A percentile compares a stretch with the other conserved stretches of the same genome.
phyloP scores from a whole-genome alignment of 2,329 filamentous ascomycete genomes.

The Fusarium sp. region DNA sequence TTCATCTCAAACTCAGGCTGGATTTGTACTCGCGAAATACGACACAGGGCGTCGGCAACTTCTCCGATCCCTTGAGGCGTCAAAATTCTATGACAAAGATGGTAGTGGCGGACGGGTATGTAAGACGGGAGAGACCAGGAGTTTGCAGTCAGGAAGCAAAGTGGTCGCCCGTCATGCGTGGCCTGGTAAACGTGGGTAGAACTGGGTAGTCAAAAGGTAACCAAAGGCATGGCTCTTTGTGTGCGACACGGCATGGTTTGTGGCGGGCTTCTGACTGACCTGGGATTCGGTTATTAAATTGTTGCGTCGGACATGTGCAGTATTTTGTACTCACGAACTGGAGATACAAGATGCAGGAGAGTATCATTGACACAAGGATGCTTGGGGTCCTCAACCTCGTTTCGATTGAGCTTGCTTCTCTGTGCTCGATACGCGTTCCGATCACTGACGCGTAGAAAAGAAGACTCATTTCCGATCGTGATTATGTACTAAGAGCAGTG shows the following conservation, averaged over 20 bases:
- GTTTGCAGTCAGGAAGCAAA: constrained; percentile 30
- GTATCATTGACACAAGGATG: not conserved
- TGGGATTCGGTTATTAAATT: constrained; percentile 22
- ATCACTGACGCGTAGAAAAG: constrained; percentile 1
- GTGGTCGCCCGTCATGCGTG: not conserved
- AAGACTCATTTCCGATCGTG: not conserved
- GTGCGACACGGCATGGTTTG: constrained; percentile 38
- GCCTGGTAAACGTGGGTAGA: constrained; percentile 11
- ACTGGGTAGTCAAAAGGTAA: not conserved
- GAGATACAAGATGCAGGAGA: not conserved
- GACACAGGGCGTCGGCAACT: constrained; percentile 3
- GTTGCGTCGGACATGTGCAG: constrained; percentile 27
- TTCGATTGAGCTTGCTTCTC: not conserved
- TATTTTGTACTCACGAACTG: constrained; percentile 19
- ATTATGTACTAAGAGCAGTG: constrained; percentile 5
- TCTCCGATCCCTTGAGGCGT: constrained; percentile 12
- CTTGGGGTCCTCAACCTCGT: not conserved
- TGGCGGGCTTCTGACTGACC: constrained; percentile 21
- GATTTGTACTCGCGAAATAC: not conserved
- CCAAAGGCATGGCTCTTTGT: constrained; percentile 26
- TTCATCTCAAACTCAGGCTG: constrained; percentile 2
- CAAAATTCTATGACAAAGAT: constrained; percentile 3
- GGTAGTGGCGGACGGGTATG: constrained; percentile 34
- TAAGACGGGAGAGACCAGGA: constrained; percentile 33
- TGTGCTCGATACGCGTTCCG: not conserved